These are phyloP conservation scores for Raddia guianensis DNA, from an alignment of 176 grass and related monocot genomes.

Conservation along the genomic window DNA sequence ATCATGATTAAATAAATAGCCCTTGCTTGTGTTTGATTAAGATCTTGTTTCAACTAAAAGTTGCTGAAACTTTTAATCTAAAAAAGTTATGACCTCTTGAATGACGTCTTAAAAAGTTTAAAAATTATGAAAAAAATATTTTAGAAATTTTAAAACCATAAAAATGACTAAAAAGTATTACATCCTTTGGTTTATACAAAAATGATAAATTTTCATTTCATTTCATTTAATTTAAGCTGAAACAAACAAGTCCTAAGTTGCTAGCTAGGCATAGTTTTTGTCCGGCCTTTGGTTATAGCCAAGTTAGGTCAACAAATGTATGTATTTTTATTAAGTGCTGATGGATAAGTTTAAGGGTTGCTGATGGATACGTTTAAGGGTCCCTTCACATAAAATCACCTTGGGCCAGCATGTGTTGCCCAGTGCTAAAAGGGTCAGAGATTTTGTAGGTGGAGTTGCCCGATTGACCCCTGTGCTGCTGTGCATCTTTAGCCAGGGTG, in stretches of 20 bases:
- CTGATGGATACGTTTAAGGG: neutral
- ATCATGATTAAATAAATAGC: slow-evolving; percentile 20
- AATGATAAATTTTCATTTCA: too few species aligned
- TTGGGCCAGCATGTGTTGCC: slow-evolving; percentile 7
- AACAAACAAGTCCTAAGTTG: too few species aligned
- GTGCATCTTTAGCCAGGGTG: neutral
- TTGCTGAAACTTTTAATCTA: too few species aligned
- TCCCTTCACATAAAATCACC: neutral
- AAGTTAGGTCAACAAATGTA: slow-evolving; percentile 41
- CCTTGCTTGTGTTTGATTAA: slow-evolving; percentile 32
- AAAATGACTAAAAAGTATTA: too few species aligned
- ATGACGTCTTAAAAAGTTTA: too few species aligned
- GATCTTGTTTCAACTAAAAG: neutral
- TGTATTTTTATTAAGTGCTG: neutral
- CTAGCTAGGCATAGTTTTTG: neutral
- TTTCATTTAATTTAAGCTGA: too few species aligned
- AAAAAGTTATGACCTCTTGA: too few species aligned
- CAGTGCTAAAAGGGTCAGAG: neutral
- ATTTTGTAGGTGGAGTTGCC: neutral
- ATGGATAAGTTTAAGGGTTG: neutral
- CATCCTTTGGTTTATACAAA: too few species aligned
- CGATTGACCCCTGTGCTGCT: neutral
- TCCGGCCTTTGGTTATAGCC: slow-evolving; percentile 33
- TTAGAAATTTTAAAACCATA: too few species aligned
- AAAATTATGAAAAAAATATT: too few species aligned